phyloP scores from a whole-genome alignment of 495 filamentous ascomycete species.

The Hypoxylon cercidicola region DNA sequence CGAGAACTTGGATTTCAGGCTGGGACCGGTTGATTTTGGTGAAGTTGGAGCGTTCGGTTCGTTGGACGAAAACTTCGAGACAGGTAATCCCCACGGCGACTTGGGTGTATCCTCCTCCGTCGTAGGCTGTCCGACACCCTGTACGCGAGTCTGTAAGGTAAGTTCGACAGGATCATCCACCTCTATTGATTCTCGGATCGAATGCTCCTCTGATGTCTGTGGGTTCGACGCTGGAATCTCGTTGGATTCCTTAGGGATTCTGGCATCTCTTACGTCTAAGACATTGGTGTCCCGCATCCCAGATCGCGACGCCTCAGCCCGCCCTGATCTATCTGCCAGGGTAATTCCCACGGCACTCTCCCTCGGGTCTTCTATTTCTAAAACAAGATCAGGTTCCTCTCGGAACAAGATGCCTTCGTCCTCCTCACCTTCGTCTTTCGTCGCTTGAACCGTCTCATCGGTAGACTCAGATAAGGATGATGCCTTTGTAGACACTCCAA shows the following conservation, averaged over 20 bases:
- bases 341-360: neutral
- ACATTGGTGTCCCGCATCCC: slow-evolving; percentile 24
- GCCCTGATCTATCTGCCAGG: slow-evolving; percentile 7
- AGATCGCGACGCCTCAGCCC: slow-evolving; percentile 28
- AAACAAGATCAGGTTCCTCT: slow-evolving; percentile 15
- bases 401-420: slow-evolving; percentile 5
- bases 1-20: slow-evolving; percentile 62
- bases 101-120: slow-evolving; percentile 29
- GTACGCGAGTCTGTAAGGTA: slow-evolving; percentile 5
- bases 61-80: slow-evolving; percentile 47
- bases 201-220: slow-evolving; percentile 10
- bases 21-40: slow-evolving; percentile 39
- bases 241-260: slow-evolving; percentile 34
- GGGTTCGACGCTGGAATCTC: slow-evolving; percentile 27
- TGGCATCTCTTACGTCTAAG: slow-evolving; percentile 15
- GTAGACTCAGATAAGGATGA: slow-evolving; percentile 66
- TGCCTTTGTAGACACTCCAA: slow-evolving; percentile 63
- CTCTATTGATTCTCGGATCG: slow-evolving; percentile 26
- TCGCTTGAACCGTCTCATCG: slow-evolving; percentile 59
- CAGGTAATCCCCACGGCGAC: slow-evolving; percentile 38
- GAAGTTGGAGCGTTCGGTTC: slow-evolving; percentile 26
- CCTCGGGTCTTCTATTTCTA: slow-evolving; percentile 10
- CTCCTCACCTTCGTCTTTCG: slow-evolving; percentile 37
- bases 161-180: slow-evolving; percentile 21
- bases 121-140: slow-evolving; percentile 9